These are phyloP conservation scores for Hypoxylon sp. DNA, from an alignment of 2,329 filamentous ascomycete species.

Conservation along the genomic window DNA sequence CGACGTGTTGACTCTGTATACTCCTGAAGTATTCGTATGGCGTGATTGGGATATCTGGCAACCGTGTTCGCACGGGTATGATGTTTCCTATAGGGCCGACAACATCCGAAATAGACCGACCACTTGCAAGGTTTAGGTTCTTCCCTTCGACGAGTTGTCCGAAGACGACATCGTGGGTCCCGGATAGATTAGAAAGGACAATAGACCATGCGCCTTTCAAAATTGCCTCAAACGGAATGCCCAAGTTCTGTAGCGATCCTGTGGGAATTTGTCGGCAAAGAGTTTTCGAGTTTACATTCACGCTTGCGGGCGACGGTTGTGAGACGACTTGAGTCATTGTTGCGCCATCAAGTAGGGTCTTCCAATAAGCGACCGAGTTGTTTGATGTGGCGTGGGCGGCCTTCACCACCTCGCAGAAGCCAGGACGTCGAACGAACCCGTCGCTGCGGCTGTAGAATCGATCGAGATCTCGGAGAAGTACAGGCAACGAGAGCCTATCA, in stretches of 20 bases:
- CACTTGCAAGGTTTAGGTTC: slow-evolving; percentile 55
- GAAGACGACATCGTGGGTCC: slow-evolving; percentile 65
- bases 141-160: slow-evolving; percentile 65
- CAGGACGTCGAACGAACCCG: slow-evolving; percentile 53
- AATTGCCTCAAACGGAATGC: slow-evolving; percentile 63
- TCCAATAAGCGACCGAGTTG: slow-evolving; percentile 61
- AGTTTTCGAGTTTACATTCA: slow-evolving; percentile 55
- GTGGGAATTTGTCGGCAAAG: slow-evolving; percentile 56
- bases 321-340: slow-evolving; percentile 60
- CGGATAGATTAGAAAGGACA: slow-evolving; percentile 63
- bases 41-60: slow-evolving; percentile 58
- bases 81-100: slow-evolving; percentile 62
- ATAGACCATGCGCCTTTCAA: slow-evolving; percentile 70
- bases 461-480: slow-evolving; percentile 62
- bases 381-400: slow-evolving; percentile 53
- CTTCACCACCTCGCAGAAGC: slow-evolving; percentile 62
- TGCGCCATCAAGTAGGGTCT: slow-evolving; percentile 57
- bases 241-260: slow-evolving; percentile 57
- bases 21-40: slow-evolving; percentile 62
- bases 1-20: slow-evolving; percentile 62
- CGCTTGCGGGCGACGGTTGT: slow-evolving; percentile 56
- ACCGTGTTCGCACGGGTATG: slow-evolving; percentile 62
- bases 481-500: slow-evolving; percentile 59
- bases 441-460: slow-evolving; percentile 57
- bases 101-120: slow-evolving; percentile 67